Percentiles rank a stretch among this genome's conserved stretches.
phyloP scores from a whole-genome alignment of 139 green algal genomes.

The Haematococcus sp. region DNA sequence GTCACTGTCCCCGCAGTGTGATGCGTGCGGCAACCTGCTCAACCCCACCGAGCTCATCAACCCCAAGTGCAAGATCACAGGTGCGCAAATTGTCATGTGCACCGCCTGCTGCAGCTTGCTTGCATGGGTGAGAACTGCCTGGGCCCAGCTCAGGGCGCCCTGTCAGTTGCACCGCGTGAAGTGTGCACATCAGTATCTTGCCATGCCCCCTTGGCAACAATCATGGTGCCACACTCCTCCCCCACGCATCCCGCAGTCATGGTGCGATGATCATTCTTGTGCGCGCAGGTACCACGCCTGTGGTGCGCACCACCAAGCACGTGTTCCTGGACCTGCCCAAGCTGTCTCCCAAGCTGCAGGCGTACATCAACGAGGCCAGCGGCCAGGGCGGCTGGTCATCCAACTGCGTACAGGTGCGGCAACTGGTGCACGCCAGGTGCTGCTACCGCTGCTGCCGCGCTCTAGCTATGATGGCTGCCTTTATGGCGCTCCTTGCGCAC shows the following conservation, averaged over 20 bases:
- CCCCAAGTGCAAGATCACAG: constrained; percentile 87
- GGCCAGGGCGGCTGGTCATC: constrained; percentile 74
- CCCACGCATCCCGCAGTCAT: background rate
- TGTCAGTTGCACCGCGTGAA: no score
- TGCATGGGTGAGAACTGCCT: no score
- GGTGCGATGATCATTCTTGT: constrained; percentile 10
- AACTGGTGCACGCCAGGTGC: background rate
- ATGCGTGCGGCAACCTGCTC: constrained; percentile 87
- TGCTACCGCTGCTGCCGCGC: background rate
- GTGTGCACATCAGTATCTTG: no score
- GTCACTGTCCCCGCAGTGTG: constrained; percentile 87
- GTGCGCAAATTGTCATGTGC: no score
- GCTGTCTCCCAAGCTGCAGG: constrained; percentile 64
- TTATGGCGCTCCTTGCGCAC: background rate
- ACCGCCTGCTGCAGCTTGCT: no score
- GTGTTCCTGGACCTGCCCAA: constrained; percentile 94
- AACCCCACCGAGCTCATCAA: constrained; percentile 93
- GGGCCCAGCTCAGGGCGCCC: no score
- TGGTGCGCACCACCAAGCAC: constrained; percentile 81
- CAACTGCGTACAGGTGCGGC: constrained; percentile 80
- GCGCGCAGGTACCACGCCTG: constrained; percentile 48
- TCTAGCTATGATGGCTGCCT: no score
- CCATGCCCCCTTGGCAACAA: no score
- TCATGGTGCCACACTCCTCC: no score
- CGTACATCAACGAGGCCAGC: constrained; percentile 72